A percentile compares a stretch with the other conserved stretches of the same genome.
Evolutionary conservation across 495 filamentous ascomycete genomes (phyloP).

Genomic region (Annulohypoxylon moriforme): DNA sequence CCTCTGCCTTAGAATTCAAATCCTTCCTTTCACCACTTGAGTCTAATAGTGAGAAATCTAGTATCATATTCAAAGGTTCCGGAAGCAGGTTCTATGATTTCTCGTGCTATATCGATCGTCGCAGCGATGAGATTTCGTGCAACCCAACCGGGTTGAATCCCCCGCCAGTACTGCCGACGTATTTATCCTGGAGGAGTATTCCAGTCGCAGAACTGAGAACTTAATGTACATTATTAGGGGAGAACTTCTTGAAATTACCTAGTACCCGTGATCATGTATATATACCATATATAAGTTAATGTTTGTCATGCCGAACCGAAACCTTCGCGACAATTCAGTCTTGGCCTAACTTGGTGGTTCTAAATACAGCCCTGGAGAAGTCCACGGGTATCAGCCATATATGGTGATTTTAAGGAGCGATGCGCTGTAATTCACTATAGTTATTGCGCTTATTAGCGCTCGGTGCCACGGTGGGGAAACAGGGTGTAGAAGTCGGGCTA

Average conservation of each 20-base stretch:
- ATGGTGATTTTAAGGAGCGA: background rate
- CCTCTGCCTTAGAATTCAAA: background rate
- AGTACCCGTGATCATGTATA: too few relatives aligned
- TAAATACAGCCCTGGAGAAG: too few relatives aligned
- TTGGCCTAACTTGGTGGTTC: too few relatives aligned
- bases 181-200: conserved; percentile 27
- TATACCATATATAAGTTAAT: too few relatives aligned
- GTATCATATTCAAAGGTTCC: conserved; percentile 27
- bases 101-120: conserved; percentile 28
- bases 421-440: background rate
- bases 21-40: background rate
- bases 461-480: background rate
- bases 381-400: too few relatives aligned
- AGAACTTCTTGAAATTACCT: too few relatives aligned
- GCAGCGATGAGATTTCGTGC: conserved; percentile 20
- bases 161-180: conserved; percentile 26
- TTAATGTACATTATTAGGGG: background rate
- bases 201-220: conserved; percentile 13
- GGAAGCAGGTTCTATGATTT: conserved; percentile 35
- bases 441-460: background rate
- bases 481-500: too few relatives aligned
- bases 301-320: too few relatives aligned
- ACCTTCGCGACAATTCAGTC: too few relatives aligned
- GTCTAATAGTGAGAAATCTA: conserved; percentile 5
- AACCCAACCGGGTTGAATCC: conserved; percentile 17